These are phyloP conservation scores for Saccharomycopsis fodiens DNA, from an alignment of 805 yeast genomes.

Conservation along the genomic window DNA sequence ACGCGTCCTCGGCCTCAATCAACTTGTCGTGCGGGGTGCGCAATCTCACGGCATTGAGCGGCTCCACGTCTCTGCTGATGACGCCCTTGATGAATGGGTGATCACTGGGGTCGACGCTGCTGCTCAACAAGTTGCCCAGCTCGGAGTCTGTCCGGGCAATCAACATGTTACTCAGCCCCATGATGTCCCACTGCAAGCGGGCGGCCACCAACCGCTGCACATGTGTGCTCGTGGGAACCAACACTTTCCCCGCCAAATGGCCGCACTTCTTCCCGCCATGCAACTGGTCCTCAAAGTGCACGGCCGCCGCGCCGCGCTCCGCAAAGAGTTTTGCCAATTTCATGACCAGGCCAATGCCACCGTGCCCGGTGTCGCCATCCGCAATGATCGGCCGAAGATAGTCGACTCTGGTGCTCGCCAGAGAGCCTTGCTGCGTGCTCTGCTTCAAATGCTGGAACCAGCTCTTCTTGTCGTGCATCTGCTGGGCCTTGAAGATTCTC, in stretches of 20 bases:
- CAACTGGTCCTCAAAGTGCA: slow-evolving; percentile 56
- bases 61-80: slow-evolving; percentile 28
- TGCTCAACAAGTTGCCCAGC: slow-evolving; percentile 42
- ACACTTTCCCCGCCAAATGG: slow-evolving; percentile 52
- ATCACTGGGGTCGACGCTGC: slow-evolving; percentile 47
- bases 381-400: slow-evolving; percentile 57
- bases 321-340: slow-evolving; percentile 57
- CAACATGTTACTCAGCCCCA: slow-evolving; percentile 49
- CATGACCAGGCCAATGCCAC: slow-evolving; percentile 56
- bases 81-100: slow-evolving; percentile 50
- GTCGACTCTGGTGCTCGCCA: slow-evolving; percentile 32
- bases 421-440: slow-evolving; percentile 12
- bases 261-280: slow-evolving; percentile 65
- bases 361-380: slow-evolving; percentile 63
- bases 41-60: slow-evolving; percentile 38
- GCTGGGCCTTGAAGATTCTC: slow-evolving; percentile 50
- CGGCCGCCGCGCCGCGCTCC: slow-evolving; percentile 62
- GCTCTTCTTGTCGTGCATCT: slow-evolving; percentile 46
- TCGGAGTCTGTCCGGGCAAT: slow-evolving; percentile 59
- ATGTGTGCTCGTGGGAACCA: slow-evolving; percentile 54
- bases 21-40: slow-evolving; percentile 35
- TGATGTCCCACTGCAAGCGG: slow-evolving; percentile 56
- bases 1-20: slow-evolving; percentile 35
- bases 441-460: slow-evolving; percentile 29
- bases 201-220: slow-evolving; percentile 47